A percentile compares a stretch with the other conserved stretches of the same genome.
Conservation (phyloP, 768 basidiomycete species). For the Suillus plorans region DNA sequence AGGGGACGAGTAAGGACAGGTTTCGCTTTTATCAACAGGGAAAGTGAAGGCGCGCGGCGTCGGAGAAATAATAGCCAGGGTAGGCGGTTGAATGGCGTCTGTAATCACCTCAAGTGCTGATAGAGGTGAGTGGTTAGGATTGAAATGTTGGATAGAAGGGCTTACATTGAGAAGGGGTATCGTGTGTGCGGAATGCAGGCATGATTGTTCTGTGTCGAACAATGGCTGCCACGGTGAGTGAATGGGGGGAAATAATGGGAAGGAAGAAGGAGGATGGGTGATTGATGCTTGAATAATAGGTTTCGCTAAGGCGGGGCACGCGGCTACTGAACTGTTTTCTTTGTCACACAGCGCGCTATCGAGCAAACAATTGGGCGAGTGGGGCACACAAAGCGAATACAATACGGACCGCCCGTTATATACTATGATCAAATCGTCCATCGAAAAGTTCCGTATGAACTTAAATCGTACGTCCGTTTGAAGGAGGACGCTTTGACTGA, state of each 20-base stretch:
- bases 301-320: constrained; percentile 40
- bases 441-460: constrained; percentile 39
- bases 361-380: constrained; percentile 64
- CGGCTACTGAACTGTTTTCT: constrained; percentile 45
- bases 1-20: constrained; percentile 67
- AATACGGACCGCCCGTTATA: constrained; percentile 58
- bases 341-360: constrained; percentile 43
- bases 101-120: constrained; percentile 76
- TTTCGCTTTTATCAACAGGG: constrained; percentile 35
- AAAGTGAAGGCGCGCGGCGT: constrained; percentile 56
- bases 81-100: constrained; percentile 57
- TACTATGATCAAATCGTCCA: constrained; percentile 36
- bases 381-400: constrained; percentile 60
- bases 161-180: constrained; percentile 58
- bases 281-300: constrained; percentile 37
- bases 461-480: constrained; percentile 24
- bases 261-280: constrained; percentile 33
- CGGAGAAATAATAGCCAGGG: constrained; percentile 55
- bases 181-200: constrained; percentile 80
- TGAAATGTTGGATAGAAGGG: constrained; percentile 7
- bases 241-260: constrained; percentile 34
- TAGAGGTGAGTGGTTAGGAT: constrained; percentile 19
- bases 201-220: constrained; percentile 49
- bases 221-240: constrained; percentile 33
- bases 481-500: constrained; percentile 17